These are phyloP conservation scores for Suhomyces sp. DNA, from an alignment of 805 yeast genomes.

Conservation along the genomic window DNA sequence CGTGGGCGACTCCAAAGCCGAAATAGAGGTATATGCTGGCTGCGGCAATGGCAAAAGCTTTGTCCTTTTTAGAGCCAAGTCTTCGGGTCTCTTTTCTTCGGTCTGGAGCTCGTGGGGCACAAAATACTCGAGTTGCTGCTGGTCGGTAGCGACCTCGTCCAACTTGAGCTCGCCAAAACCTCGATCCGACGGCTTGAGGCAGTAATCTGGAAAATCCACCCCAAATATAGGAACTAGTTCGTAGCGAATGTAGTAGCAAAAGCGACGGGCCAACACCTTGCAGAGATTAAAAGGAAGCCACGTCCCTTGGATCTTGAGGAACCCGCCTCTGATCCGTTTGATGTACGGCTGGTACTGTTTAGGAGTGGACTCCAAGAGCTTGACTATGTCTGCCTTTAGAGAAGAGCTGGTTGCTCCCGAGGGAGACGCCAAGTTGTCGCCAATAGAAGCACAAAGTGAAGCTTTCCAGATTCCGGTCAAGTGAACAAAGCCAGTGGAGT, in stretches of 20 bases:
- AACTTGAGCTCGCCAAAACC: conserved; percentile 64
- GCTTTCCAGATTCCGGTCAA: conserved; percentile 86
- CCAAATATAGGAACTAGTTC: conserved; percentile 83
- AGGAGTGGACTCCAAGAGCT: conserved; percentile 63
- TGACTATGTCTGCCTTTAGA: conserved; percentile 73
- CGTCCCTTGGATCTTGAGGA: conserved; percentile 88
- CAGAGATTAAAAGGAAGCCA: conserved; percentile 82
- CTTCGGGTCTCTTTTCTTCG: not conserved
- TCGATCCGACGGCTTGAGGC: conserved; percentile 55
- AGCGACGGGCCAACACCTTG: conserved; percentile 61
- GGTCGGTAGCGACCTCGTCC: conserved; percentile 25
- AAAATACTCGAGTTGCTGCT: conserved; percentile 1
- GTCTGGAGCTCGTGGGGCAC: not conserved
- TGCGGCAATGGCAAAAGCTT: conserved; percentile 4
- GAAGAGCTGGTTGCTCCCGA: conserved; percentile 11
- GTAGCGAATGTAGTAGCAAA: conserved; percentile 75
- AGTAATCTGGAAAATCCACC: conserved; percentile 55
- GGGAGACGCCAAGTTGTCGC: conserved; percentile 1
- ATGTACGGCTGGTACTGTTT: conserved; percentile 55
- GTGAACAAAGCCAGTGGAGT: conserved; percentile 79
- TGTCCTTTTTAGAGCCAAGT: too few relatives aligned
- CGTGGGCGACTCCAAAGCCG: not conserved
- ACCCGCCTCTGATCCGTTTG: conserved; percentile 85
- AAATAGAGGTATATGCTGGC: not conserved
- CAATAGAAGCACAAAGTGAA: conserved; percentile 18